phyloP scores from a whole-genome alignment of 495 filamentous ascomycete genomes.

The Trichocladium uniseriatum region DNA sequence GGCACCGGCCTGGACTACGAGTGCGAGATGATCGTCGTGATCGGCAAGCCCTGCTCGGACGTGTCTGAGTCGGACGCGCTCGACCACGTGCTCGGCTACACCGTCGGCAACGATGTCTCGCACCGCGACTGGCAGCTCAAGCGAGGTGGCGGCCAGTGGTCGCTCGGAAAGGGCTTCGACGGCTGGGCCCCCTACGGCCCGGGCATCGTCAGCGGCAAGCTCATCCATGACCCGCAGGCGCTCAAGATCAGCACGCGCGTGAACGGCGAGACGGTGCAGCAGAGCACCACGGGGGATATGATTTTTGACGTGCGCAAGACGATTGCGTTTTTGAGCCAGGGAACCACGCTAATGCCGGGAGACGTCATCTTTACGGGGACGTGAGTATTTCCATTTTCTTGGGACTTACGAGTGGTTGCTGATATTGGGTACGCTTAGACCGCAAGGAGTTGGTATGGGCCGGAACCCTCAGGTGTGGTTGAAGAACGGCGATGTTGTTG shows the following conservation, averaged over 20 bases:
- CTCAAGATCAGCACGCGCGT: conserved; percentile 58
- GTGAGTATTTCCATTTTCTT: conserved; percentile 36
- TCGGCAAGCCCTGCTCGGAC: conserved; percentile 61
- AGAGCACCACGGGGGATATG: conserved; percentile 69
- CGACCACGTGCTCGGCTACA: conserved; percentile 70
- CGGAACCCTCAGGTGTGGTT: conserved; percentile 65
- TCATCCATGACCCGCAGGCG: conserved; percentile 62
- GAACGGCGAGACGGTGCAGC: conserved; percentile 65
- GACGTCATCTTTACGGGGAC: conserved; percentile 84
- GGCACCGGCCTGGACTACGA: conserved; percentile 69
- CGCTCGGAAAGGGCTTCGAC: conserved; percentile 75
- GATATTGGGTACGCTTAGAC: conserved; percentile 29
- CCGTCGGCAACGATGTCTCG: conserved; percentile 74
- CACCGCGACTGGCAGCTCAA: conserved; percentile 80
- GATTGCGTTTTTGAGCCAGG: conserved; percentile 65
- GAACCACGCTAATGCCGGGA: conserved; percentile 68
- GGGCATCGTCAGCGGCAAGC: conserved; percentile 57
- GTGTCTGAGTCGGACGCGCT: conserved; percentile 59
- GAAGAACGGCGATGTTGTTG: conserved; percentile 70
- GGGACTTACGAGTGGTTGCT: too few relatives aligned
- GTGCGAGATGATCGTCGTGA: conserved; percentile 71
- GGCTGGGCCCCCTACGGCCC: conserved; percentile 84
- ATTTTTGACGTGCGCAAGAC: conserved; percentile 70
- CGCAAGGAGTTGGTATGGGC: conserved; percentile 72
- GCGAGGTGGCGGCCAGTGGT: conserved; percentile 73